Conservation (phyloP, 129 eudicot species). For the Escallonia herrerae region DNA sequence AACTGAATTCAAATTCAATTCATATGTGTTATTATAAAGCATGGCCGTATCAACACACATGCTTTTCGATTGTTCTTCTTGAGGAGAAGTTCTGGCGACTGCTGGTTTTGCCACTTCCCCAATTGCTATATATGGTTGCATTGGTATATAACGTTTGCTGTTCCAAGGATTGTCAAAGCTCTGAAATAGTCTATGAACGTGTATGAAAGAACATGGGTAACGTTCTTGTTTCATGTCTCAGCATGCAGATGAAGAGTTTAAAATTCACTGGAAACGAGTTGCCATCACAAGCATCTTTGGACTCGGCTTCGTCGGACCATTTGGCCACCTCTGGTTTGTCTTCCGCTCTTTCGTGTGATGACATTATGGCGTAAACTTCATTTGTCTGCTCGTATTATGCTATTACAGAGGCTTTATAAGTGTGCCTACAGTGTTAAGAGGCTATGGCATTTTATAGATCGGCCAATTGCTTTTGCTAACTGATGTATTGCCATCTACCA, state of each 20-base stretch:
- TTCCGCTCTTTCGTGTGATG: background rate
- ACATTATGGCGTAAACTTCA: background rate
- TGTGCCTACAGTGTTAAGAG: no score
- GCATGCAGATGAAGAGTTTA: constrained; percentile 34
- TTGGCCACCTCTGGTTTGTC: constrained; percentile 69
- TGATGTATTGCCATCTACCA: no score
- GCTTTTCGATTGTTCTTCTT: background rate
- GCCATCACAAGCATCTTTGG: constrained; percentile 64
- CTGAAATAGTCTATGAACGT: background rate
- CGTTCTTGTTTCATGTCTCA: constrained; percentile 8
- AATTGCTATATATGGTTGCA: background rate
- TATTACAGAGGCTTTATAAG: background rate
- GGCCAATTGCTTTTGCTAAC: no score
- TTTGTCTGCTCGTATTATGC: background rate
- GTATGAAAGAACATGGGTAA: background rate
- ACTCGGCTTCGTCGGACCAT: constrained; percentile 58
- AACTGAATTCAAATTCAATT: background rate
- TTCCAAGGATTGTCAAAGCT: background rate
- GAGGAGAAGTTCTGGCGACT: background rate
- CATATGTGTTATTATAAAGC: no score
- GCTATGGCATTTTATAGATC: no score
- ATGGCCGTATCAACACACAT: no score
- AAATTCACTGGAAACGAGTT: constrained; percentile 56
- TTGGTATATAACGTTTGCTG: no score
- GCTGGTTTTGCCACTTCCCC: background rate